phyloP scores from a whole-genome alignment of 1,284 basidiomycete species.

The Cutaneotrichosporon sp. region DNA sequence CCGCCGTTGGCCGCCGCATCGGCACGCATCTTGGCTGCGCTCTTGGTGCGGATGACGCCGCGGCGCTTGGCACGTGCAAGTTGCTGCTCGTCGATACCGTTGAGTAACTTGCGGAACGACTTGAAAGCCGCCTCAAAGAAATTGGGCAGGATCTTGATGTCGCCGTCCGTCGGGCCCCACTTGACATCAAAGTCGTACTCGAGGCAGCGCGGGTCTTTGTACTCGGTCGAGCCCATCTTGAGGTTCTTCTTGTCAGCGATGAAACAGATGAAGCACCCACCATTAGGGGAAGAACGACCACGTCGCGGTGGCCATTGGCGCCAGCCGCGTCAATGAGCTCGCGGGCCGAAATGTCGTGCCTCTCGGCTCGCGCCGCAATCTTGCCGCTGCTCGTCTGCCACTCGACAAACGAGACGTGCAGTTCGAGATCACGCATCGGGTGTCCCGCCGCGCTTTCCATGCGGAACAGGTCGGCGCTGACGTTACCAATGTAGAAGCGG shows the following conservation, averaged over 20 bases:
- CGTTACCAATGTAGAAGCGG: constrained; percentile 36
- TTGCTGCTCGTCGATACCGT: constrained; percentile 36
- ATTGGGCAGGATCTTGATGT: constrained; percentile 38
- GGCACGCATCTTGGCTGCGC: constrained; percentile 1
- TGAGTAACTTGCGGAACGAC: constrained; percentile 33
- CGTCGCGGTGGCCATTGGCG: constrained; percentile 23
- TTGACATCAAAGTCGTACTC: constrained; percentile 40
- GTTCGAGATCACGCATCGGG: constrained; percentile 28
- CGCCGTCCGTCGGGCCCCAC: constrained; percentile 40
- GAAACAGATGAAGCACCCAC: constrained; percentile 18
- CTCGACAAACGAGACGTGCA: constrained; percentile 27
- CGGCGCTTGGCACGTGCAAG: constrained; percentile 28
- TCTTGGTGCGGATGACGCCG: constrained; percentile 16
- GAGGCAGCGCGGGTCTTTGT: constrained; percentile 20
- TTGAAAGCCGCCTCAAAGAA: constrained; percentile 36
- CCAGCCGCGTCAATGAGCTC: constrained; percentile 30
- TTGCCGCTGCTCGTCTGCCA: constrained; percentile 37
- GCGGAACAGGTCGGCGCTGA: constrained; percentile 37
- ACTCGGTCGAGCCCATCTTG: constrained; percentile 39
- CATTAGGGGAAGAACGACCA: constrained; percentile 36
- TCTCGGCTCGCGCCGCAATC: constrained; percentile 20
- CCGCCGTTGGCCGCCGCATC: constrained; percentile 2
- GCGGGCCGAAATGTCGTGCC: constrained; percentile 19
- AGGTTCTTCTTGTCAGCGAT: constrained; percentile 25
- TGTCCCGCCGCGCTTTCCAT: constrained; percentile 16